Conservation (phyloP, 805 yeast genomes). For the Lipomyces spencermartinsiae region DNA sequence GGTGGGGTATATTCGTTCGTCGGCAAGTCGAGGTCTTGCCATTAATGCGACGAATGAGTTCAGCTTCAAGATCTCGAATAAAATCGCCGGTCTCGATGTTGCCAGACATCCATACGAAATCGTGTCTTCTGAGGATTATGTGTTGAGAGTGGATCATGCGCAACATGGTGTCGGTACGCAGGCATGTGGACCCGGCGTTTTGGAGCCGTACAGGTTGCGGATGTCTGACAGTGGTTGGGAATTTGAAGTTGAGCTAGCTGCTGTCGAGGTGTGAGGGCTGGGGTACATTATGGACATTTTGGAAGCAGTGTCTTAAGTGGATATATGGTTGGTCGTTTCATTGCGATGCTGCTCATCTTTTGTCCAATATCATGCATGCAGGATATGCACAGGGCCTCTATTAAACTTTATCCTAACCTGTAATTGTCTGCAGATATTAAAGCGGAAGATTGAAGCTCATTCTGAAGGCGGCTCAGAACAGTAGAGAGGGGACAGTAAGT, state of each 20-base stretch:
- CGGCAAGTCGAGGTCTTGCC: conserved; percentile 16
- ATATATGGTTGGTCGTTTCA: not conserved
- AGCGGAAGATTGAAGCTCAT: too few species aligned
- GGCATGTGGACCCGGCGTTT: conserved; percentile 44
- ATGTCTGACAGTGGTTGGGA: conserved; percentile 10
- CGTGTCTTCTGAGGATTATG: conserved; percentile 20
- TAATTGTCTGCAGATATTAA: too few species aligned
- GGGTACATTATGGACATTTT: too few species aligned
- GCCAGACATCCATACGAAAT: conserved; percentile 44
- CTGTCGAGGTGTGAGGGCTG: too few species aligned
- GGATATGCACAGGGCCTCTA: too few species aligned
- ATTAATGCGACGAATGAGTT: conserved; percentile 22
- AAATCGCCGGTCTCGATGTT: conserved; percentile 28
- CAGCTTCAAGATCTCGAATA: conserved; percentile 31
- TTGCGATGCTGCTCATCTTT: too few species aligned
- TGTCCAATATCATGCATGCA: too few species aligned
- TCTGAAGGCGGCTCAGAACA: too few species aligned
- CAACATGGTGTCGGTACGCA: conserved; percentile 44
- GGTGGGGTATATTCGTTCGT: conserved; percentile 40
- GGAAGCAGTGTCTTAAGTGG: not conserved
- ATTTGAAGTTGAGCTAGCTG: conserved; percentile 17
- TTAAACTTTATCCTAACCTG: too few species aligned
- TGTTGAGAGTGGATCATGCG: conserved; percentile 41
- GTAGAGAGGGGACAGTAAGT: too few species aligned
- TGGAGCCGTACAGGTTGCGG: conserved; percentile 33